These are phyloP conservation scores for Penicillium sp. DNA, from an alignment of 2,329 filamentous ascomycete genomes.

Conservation along the genomic window DNA sequence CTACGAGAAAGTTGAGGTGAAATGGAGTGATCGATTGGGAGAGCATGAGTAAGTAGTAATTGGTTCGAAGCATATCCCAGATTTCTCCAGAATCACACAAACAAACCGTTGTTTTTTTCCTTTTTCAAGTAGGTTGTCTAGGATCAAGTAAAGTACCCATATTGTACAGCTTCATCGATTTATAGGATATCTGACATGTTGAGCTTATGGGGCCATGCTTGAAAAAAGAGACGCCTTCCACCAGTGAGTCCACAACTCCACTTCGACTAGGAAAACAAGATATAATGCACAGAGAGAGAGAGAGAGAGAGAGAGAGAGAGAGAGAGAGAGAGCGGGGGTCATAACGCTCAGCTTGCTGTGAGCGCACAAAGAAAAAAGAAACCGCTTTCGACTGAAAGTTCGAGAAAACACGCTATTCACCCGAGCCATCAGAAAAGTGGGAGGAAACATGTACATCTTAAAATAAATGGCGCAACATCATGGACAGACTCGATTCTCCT, in stretches of 20 bases:
- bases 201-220: slow-evolving; percentile 9
- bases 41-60: background rate
- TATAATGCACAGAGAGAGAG: slow-evolving; percentile 21
- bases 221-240: slow-evolving; percentile 6
- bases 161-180: slow-evolving; percentile 26
- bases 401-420: slow-evolving; percentile 35
- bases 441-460: slow-evolving; percentile 40
- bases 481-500: slow-evolving; percentile 34
- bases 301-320: slow-evolving; percentile 8
- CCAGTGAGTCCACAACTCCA: slow-evolving; percentile 10
- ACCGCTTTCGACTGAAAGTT: slow-evolving; percentile 20
- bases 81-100: background rate
- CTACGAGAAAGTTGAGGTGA: background rate
- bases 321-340: slow-evolving; percentile 15
- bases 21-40: background rate
- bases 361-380: slow-evolving; percentile 16
- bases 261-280: slow-evolving; percentile 12
- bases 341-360: slow-evolving; percentile 19
- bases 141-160: slow-evolving; percentile 7
- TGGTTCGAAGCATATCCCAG: background rate
- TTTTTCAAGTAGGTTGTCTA: background rate
- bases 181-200: slow-evolving; percentile 21
- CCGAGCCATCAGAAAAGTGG: slow-evolving; percentile 23
- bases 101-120: background rate
- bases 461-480: slow-evolving; percentile 35